Conservation (phyloP, 139 green algal genomes). For the Chlamydomonas sphaeroides region DNA sequence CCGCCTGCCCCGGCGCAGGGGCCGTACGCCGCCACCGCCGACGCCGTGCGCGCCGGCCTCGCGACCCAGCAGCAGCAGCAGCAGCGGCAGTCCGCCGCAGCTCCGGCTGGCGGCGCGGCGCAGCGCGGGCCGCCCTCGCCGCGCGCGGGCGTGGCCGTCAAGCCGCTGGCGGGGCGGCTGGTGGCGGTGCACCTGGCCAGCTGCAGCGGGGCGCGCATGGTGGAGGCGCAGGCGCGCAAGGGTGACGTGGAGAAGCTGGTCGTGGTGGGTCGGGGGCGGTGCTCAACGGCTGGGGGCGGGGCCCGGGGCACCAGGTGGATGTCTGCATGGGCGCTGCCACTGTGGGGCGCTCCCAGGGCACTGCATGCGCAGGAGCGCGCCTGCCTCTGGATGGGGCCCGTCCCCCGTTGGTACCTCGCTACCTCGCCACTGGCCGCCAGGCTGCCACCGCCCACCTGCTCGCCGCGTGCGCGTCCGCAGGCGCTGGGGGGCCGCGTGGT, state of each 20-base stretch:
- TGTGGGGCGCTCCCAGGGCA: too few relatives aligned
- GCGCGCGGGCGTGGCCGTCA: background rate
- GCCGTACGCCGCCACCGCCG: background rate
- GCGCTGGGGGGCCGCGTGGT: slow-evolving; percentile 10
- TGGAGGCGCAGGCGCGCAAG: slow-evolving; percentile 23
- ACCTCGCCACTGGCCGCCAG: too few relatives aligned
- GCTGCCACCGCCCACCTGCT: too few relatives aligned
- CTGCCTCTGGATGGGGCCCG: too few relatives aligned
- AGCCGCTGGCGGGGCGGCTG: slow-evolving; percentile 7
- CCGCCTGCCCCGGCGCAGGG: background rate
- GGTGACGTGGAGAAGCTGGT: slow-evolving; percentile 25
- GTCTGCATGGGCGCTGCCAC: too few relatives aligned
- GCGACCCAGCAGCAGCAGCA: background rate
- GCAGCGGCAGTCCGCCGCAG: slow-evolving; percentile 1
- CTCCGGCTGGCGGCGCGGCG: background rate
- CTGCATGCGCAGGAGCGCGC: too few relatives aligned
- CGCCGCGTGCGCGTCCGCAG: too few relatives aligned
- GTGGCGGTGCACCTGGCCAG: background rate
- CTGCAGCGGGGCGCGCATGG: background rate
- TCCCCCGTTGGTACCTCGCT: too few relatives aligned
- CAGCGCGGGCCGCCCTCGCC: background rate
- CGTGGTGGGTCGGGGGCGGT: slow-evolving; percentile 1
- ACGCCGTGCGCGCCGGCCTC: slow-evolving; percentile 18
- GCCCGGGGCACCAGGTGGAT: too few relatives aligned
- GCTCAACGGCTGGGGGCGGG: too few relatives aligned